Conservation (phyloP, 2,329 filamentous ascomycete species). For the Cadophora malorum region DNA sequence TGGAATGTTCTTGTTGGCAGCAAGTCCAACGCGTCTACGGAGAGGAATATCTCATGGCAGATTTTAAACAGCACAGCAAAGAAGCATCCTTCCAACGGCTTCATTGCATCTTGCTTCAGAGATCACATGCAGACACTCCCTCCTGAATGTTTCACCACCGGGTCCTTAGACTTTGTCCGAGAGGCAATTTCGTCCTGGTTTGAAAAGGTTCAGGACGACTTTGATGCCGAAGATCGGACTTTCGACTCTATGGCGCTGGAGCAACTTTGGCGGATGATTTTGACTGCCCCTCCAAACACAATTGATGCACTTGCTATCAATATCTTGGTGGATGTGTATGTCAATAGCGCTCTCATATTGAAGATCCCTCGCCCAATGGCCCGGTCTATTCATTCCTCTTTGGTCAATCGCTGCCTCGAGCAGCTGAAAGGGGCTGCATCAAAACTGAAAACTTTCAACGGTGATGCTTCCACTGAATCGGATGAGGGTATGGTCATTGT, state of each 20-base stretch:
- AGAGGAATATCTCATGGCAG: slow-evolving; percentile 73
- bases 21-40: slow-evolving; percentile 61
- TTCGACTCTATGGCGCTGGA: slow-evolving; percentile 64
- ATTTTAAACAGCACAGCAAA: slow-evolving; percentile 60
- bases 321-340: slow-evolving; percentile 76
- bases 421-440: slow-evolving; percentile 71
- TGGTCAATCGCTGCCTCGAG: slow-evolving; percentile 76
- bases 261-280: slow-evolving; percentile 82
- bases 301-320: slow-evolving; percentile 73
- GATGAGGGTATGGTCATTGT: slow-evolving; percentile 61
- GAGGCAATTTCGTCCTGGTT: slow-evolving; percentile 56
- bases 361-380: slow-evolving; percentile 57
- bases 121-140: slow-evolving; percentile 64
- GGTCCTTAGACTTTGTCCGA: slow-evolving; percentile 68
- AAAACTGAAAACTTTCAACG: slow-evolving; percentile 57
- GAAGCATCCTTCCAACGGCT: slow-evolving; percentile 55
- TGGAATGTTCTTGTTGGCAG: slow-evolving; percentile 78
- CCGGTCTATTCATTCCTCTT: slow-evolving; percentile 66
- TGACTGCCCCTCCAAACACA: slow-evolving; percentile 68
- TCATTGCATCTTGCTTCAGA: slow-evolving; percentile 59
- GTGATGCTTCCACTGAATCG: slow-evolving; percentile 52
- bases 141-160: slow-evolving; percentile 63
- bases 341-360: slow-evolving; percentile 61
- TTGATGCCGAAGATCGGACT: slow-evolving; percentile 59
- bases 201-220: slow-evolving; percentile 53